phyloP scores from a whole-genome alignment of 108 stramenopile genomes.

The Fragilaria crotonensis region DNA sequence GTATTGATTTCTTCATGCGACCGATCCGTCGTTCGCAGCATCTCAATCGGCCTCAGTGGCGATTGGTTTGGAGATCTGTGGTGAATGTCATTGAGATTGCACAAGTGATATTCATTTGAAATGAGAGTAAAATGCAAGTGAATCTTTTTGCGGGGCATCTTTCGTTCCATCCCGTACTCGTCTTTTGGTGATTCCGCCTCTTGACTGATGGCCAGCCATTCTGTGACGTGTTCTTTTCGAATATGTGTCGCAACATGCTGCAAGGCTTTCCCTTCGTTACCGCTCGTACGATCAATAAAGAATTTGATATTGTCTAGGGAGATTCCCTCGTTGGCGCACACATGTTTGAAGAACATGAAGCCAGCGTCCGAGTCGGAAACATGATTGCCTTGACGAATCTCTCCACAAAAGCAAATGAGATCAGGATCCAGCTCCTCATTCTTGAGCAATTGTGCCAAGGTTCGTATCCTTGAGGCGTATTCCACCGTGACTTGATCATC shows the following conservation, averaged over 20 bases:
- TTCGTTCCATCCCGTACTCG: slow-evolving; percentile 41
- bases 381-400: slow-evolving; percentile 9
- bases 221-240: slow-evolving; percentile 15
- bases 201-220: background rate
- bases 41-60: slow-evolving; percentile 15
- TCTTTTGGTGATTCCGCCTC: slow-evolving; percentile 12
- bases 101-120: slow-evolving; percentile 67
- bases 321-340: slow-evolving; percentile 49
- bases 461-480: slow-evolving; percentile 55
- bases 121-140: slow-evolving; percentile 65
- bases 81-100: slow-evolving; percentile 71
- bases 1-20: background rate
- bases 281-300: slow-evolving; percentile 20
- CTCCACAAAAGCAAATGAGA: slow-evolving; percentile 60
- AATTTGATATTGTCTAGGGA: slow-evolving; percentile 33
- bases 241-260: slow-evolving; percentile 26
- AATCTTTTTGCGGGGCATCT: slow-evolving; percentile 39
- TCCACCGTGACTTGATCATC: slow-evolving; percentile 63
- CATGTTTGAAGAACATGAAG: slow-evolving; percentile 58
- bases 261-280: slow-evolving; percentile 28
- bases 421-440: slow-evolving; percentile 34
- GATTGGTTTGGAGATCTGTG: slow-evolving; percentile 49
- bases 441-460: slow-evolving; percentile 46
- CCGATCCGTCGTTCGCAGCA: background rate
- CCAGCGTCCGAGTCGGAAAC: slow-evolving; percentile 49